A percentile compares a stretch with the other conserved stretches of the same genome.
Conservation (phyloP, 2,329 filamentous ascomycete species). For the Capronia epimyces region DNA sequence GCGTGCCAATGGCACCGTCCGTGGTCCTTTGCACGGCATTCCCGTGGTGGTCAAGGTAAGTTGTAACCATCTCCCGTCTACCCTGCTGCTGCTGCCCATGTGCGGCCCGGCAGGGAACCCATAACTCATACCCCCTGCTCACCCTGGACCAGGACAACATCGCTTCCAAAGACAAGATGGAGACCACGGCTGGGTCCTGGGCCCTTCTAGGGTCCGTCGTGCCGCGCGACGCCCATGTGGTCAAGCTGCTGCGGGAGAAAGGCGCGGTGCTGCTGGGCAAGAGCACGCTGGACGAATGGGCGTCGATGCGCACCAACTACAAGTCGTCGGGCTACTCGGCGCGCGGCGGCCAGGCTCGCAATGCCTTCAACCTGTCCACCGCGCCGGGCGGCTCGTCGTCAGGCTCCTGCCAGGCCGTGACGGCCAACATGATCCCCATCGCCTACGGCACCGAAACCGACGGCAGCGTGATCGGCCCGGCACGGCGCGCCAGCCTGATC, state of each 20-base stretch:
- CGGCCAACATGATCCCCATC: slow-evolving; percentile 32
- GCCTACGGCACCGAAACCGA: slow-evolving; percentile 34
- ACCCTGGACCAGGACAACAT: slow-evolving; percentile 26
- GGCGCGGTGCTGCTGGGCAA: slow-evolving; percentile 33
- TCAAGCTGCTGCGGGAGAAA: slow-evolving; percentile 26
- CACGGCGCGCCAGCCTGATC: slow-evolving; percentile 31
- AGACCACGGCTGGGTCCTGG: slow-evolving; percentile 26
- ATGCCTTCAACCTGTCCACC: slow-evolving; percentile 62
- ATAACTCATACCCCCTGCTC: no score
- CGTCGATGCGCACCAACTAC: slow-evolving; percentile 61
- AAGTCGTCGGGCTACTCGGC: slow-evolving; percentile 64
- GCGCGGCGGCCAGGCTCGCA: slow-evolving; percentile 59
- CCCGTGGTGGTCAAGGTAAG: slow-evolving; percentile 62
- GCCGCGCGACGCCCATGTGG: slow-evolving; percentile 22
- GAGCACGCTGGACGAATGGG: slow-evolving; percentile 49
- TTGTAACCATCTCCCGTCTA: not conserved
- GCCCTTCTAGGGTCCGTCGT: slow-evolving; percentile 22
- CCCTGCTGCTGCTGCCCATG: no score
- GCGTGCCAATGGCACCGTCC: slow-evolving; percentile 50
- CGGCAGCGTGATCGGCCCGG: slow-evolving; percentile 31
- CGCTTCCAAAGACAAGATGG: slow-evolving; percentile 28
- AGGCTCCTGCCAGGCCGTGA: slow-evolving; percentile 32
- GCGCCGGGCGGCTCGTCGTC: slow-evolving; percentile 44
- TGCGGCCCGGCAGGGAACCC: no score
- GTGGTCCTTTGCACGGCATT: slow-evolving; percentile 66